A percentile compares a stretch with the other conserved stretches of the same genome.
Conservation (phyloP, 140 eudicot species). For the Cichorium intybus region DNA sequence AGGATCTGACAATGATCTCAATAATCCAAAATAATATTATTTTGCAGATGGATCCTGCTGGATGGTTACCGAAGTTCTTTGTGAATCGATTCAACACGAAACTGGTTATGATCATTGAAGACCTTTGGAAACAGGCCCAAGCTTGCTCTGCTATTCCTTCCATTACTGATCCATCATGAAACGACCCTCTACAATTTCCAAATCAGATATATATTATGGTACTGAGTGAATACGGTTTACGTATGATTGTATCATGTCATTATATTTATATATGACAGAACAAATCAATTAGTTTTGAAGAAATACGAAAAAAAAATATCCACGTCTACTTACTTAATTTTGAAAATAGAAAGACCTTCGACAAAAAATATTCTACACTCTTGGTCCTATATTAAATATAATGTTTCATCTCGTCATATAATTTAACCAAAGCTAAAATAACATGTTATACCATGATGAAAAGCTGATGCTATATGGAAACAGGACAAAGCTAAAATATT, state of each 20-base stretch:
- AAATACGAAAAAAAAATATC: neutral
- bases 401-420: neutral
- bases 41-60: conserved; percentile 95
- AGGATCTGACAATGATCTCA: too few relatives aligned
- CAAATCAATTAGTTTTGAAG: neutral
- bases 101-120: conserved; percentile 94
- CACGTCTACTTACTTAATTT: neutral
- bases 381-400: neutral
- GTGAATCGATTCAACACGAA: conserved; percentile 95
- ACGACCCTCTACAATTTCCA: neutral
- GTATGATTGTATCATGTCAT: neutral
- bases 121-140: conserved; percentile 81
- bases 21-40: too few relatives aligned
- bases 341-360: neutral
- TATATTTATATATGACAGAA: neutral
- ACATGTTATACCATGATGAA: too few relatives aligned
- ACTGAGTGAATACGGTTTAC: neutral
- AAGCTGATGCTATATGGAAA: neutral
- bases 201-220: neutral
- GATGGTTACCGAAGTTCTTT: conserved; percentile 97
- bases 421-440: neutral
- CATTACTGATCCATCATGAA: conserved; percentile 29
- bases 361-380: neutral
- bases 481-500: neutral
- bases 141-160: conserved; percentile 52